These are phyloP conservation scores for Trichoderma arundinaceum DNA, from an alignment of 2,329 filamentous ascomycete species.

Conservation along the genomic window DNA sequence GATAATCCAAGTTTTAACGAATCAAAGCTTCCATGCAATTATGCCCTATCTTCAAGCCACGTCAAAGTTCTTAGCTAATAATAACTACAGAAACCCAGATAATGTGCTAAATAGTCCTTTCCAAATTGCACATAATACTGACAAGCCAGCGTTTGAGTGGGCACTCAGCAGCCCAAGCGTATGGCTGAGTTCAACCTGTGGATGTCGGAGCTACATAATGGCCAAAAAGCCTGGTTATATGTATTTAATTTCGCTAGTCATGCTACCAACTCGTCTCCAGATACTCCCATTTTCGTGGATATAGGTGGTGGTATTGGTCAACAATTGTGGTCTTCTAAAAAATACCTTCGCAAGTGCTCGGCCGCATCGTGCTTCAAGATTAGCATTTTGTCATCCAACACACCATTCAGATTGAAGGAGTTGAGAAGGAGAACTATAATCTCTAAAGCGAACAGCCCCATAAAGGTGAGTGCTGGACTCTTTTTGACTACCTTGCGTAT, in stretches of 20 bases:
- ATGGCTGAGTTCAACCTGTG: background rate
- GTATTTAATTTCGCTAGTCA: background rate
- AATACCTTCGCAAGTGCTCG: slow-evolving; percentile 29
- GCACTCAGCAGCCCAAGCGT: background rate
- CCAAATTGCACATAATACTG: background rate
- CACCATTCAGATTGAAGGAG: slow-evolving; percentile 32
- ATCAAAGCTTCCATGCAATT: background rate
- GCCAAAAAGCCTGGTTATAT: background rate
- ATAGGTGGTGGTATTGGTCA: slow-evolving; percentile 35
- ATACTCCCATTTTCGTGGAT: slow-evolving; percentile 28
- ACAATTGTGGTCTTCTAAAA: slow-evolving; percentile 32
- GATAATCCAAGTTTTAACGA: background rate
- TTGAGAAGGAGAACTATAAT: slow-evolving; percentile 39
- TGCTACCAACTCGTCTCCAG: background rate
- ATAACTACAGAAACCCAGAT: background rate
- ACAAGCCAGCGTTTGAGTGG: background rate
- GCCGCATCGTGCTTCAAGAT: slow-evolving; percentile 38
- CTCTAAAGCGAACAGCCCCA: slow-evolving; percentile 37
- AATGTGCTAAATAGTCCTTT: background rate
- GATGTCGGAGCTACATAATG: background rate
- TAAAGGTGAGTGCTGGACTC: slow-evolving; percentile 33
- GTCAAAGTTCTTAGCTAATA: background rate
- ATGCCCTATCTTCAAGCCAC: background rate
- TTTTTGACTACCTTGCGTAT: too few species aligned
- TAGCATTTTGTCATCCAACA: slow-evolving; percentile 34